These are phyloP conservation scores for Cryphonectria naterciae DNA, from an alignment of 2,329 filamentous ascomycete genomes.

Conservation along the genomic window DNA sequence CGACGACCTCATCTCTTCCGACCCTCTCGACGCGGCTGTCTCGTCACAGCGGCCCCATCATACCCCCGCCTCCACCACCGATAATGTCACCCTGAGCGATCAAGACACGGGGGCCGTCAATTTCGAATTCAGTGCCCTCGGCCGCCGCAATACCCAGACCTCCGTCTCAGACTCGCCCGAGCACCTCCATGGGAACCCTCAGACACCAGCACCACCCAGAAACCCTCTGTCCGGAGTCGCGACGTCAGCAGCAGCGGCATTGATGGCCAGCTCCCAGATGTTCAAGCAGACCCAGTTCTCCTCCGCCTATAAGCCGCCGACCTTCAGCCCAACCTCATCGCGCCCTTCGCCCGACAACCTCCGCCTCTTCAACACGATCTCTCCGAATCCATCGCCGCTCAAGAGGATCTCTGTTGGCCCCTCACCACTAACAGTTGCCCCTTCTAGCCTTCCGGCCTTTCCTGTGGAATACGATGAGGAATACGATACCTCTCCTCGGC, in stretches of 20 bases:
- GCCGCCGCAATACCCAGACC: conserved; percentile 45
- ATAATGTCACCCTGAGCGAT: conserved; percentile 45
- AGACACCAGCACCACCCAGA: conserved; percentile 54
- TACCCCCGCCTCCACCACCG: conserved; percentile 26
- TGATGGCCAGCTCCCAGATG: conserved; percentile 53
- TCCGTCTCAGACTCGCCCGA: conserved; percentile 35
- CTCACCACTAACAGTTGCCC: conserved; percentile 46
- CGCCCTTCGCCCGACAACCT: conserved; percentile 58
- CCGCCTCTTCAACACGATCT: conserved; percentile 45
- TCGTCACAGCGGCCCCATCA: conserved; percentile 9
- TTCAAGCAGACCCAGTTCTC: conserved; percentile 61
- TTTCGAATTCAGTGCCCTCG: conserved; percentile 45
- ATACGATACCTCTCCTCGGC: conserved; percentile 24
- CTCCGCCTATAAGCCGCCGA: conserved; percentile 51
- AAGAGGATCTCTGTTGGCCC: conserved; percentile 54
- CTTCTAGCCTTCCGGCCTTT: conserved; percentile 46
- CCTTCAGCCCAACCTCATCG: conserved; percentile 59
- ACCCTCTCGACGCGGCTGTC: conserved; percentile 32
- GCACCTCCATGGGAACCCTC: conserved; percentile 36
- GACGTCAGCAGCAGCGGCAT: conserved; percentile 40
- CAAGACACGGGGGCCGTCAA: conserved; percentile 57
- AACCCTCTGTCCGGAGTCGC: conserved; percentile 49
- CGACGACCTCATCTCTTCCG: conserved; percentile 32
- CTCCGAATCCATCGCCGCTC: conserved; percentile 54
- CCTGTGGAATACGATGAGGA: conserved; percentile 18